Conservation (phyloP, 177 flowering plant genomes). For the Vitis hybrid region DNA sequence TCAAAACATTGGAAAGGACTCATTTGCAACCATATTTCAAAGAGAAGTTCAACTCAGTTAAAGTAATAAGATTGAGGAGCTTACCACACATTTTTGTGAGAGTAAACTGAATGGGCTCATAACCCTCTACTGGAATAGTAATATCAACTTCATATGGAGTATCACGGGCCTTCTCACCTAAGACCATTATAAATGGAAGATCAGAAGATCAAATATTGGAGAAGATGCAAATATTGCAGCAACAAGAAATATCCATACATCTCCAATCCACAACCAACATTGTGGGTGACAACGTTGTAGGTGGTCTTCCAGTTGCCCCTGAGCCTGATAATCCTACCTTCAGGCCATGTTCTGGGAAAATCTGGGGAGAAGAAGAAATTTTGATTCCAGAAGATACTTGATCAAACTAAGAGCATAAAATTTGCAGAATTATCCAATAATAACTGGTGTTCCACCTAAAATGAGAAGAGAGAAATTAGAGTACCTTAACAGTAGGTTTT, state of each 20-base stretch:
- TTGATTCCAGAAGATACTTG: background rate
- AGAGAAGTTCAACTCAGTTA: background rate
- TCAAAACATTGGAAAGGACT: background rate
- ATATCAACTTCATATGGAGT: slow-evolving; percentile 77
- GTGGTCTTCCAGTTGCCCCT: slow-evolving; percentile 63
- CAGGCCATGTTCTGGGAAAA: slow-evolving; percentile 68
- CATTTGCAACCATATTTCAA: background rate
- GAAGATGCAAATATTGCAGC: background rate
- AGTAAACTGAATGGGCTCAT: slow-evolving; percentile 74
- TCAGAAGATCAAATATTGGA: slow-evolving; percentile 10
- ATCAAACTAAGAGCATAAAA: slow-evolving; percentile 5
- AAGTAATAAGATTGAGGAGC: slow-evolving; percentile 12
- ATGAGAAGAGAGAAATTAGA: slow-evolving; percentile 5
- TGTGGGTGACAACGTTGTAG: slow-evolving; percentile 89
- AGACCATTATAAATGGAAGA: slow-evolving; percentile 13
- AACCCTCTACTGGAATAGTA: slow-evolving; percentile 76
- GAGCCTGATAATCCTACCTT: slow-evolving; percentile 71
- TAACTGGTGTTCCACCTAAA: background rate
- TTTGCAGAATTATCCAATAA: background rate
- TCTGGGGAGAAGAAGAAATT: slow-evolving; percentile 35
- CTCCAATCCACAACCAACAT: slow-evolving; percentile 70
- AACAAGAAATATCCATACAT: slow-evolving; percentile 42
- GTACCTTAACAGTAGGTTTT: slow-evolving; percentile 71
- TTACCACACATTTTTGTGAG: slow-evolving; percentile 88
- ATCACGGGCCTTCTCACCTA: slow-evolving; percentile 65